phyloP scores from a whole-genome alignment of 75 land plant species.

The Selaginella tamariscina region DNA sequence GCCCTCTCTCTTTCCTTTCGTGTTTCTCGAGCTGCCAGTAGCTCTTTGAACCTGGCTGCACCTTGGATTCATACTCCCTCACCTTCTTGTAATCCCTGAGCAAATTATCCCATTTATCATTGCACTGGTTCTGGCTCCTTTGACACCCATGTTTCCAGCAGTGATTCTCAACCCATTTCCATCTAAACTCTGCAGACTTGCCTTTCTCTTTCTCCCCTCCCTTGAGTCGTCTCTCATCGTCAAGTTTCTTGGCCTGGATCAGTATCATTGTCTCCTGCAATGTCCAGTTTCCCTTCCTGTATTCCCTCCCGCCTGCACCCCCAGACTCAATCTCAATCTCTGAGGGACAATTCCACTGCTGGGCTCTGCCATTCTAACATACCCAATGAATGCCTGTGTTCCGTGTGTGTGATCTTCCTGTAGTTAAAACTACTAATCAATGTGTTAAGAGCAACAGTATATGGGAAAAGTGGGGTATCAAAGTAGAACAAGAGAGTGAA shows the following conservation, averaged over 20 bases:
- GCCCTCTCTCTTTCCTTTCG: slow-evolving; percentile 49
- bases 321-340: neutral
- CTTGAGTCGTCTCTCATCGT: slow-evolving; percentile 48
- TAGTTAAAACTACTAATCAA: neutral
- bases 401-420: neutral
- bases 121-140: slow-evolving; percentile 69
- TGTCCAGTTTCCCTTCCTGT: slow-evolving; percentile 68
- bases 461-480: neutral
- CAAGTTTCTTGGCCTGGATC: slow-evolving; percentile 57
- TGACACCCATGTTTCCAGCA: slow-evolving; percentile 47
- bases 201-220: slow-evolving; percentile 29
- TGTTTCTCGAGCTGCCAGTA: slow-evolving; percentile 58
- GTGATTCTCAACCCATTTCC: slow-evolving; percentile 71
- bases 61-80: neutral
- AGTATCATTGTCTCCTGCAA: slow-evolving; percentile 49
- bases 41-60: slow-evolving; percentile 12
- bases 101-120: slow-evolving; percentile 70
- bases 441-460: neutral
- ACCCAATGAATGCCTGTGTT: too few relatives aligned
- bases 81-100: slow-evolving; percentile 37
- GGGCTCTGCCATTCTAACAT: too few relatives aligned
- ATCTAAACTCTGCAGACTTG: slow-evolving; percentile 46
- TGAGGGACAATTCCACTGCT: too few relatives aligned
- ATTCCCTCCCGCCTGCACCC: slow-evolving; percentile 31
- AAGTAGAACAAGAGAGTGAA: too few relatives aligned